Evolutionary conservation across 2,329 filamentous ascomycete species (phyloP), one percentile per base, ranked within the genome.

Genomic region (Verticillium klebahnii): DNA sequence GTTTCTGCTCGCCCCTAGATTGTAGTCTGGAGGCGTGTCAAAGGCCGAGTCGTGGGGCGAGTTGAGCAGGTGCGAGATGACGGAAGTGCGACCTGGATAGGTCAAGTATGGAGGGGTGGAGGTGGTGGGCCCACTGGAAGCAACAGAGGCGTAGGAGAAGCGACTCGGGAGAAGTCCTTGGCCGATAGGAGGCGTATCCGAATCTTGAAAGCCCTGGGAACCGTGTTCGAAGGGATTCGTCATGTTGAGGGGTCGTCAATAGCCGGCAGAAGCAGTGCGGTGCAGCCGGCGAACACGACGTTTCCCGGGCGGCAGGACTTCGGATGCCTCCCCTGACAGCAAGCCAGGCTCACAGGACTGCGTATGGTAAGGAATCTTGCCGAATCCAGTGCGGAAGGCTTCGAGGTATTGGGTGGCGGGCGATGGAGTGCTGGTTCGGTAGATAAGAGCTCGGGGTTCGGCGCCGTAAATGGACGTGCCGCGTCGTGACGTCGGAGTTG

Each of bases 1-100:
- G 55, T 61, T 65, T 62, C 67, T 69, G 25, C 40, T 60, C 58
- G 61, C 37, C 31, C 63, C 57, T 7, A n/a, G 14, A 60, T 60
- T 54, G 40, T 61, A 69, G 59, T 72, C 69, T 19, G 69, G 71
- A 36, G 69, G 60, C n/a, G 74, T 68, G 62, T 77, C 68, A 62
- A 71, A 75, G 64, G 72, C 69, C 63, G 69, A 71, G 56, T 75
- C 75, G 66, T 78, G 77, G 67, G 75, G 72, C 65, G 76, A 78
- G 73, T 84, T 84, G 65, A 85, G 74, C 37, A 89, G 78, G 67
- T 87, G 82, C 3, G 84, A 82, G 69, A 84, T 83, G 64, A 77
- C 79, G 67, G 75, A 77, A 59, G 72, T 68, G 63, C 71, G 71
- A 64, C 73, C 70, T 56, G 71, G 71, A 54, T 73, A 72, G 73